Evolutionary conservation across 2,329 filamentous ascomycete species (phyloP).

Genomic region (Paecilomyces fulvus): DNA sequence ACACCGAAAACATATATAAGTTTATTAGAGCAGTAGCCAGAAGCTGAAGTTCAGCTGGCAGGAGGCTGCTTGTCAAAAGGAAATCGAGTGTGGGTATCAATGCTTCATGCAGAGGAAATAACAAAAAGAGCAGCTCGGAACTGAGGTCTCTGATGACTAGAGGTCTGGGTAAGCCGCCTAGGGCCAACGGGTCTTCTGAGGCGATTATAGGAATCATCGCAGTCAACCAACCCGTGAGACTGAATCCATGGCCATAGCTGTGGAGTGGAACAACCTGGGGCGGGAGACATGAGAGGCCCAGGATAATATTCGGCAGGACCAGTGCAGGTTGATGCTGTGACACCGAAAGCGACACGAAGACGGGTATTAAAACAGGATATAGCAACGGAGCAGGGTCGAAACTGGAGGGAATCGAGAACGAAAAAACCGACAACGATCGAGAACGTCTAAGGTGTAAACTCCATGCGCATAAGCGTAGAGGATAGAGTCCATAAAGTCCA

Average conservation of each 20-base stretch:
- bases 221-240: slow-evolving; percentile 69
- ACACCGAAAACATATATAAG: slow-evolving; percentile 64
- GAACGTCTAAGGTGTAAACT: slow-evolving; percentile 17
- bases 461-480: slow-evolving; percentile 43
- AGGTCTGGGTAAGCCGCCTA: slow-evolving; percentile 25
- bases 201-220: slow-evolving; percentile 60
- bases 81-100: slow-evolving; percentile 66
- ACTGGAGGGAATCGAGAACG: slow-evolving; percentile 58
- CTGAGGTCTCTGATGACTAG: slow-evolving; percentile 34
- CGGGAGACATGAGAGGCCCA: slow-evolving; percentile 70
- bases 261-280: slow-evolving; percentile 60
- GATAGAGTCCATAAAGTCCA: slow-evolving; percentile 42
- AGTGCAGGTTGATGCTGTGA: slow-evolving; percentile 52
- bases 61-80: slow-evolving; percentile 79
- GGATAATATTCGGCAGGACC: slow-evolving; percentile 71
- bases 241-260: slow-evolving; percentile 49
- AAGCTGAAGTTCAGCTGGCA: slow-evolving; percentile 79
- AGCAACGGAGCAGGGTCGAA: slow-evolving; percentile 90
- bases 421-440: slow-evolving; percentile 27
- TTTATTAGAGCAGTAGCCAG: slow-evolving; percentile 77
- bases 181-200: slow-evolving; percentile 33
- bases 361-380: slow-evolving; percentile 70
- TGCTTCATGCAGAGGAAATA: slow-evolving; percentile 79
- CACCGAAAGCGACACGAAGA: slow-evolving; percentile 69
- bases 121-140: slow-evolving; percentile 51